Evolutionary conservation across 2,329 filamentous ascomycete species (phyloP), one percentile per base, ranked within the genome.

Genomic region (Alternaria triticina): DNA sequence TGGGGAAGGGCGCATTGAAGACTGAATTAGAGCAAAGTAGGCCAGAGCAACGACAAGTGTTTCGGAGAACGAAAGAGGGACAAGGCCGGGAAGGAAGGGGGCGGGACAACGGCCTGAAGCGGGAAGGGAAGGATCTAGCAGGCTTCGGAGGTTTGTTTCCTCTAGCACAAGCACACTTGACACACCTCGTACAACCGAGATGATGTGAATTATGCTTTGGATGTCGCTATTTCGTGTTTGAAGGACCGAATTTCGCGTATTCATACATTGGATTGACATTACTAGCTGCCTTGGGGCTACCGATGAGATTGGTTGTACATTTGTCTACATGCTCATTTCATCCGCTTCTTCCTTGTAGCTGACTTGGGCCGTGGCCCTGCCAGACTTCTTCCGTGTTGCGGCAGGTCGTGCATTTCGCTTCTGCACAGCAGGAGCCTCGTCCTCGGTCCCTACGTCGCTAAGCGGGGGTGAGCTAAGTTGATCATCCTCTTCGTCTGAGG

Each of bases 381-480:
- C 70, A 57, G 75, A 73, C 65, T 73, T 72, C 57, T 74, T 70
- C 54, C 74, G 70, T 57, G 68, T 70, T 43, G 74, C 61, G 40
- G 65, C 64, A 43, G 73, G 63, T 36, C 63, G 67, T 59, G 68
- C 68, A 63, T 66, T 66, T 68, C 70, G 69, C 66, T 72, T 74
- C 67, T 67, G 69, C 61, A 65, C 64, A 56, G 58, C 66, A 67
- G 68, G 66, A 65, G 55, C 62, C 60, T 71, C 62, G 54, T 70
- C 68, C 54, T 72, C 71, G 20, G 67, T 68, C 40, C 79, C 81
- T 44, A 83, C 68, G 59, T 83, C 81, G 61, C 79, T 78, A 66
- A 83, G 77, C 55, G 73, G 63, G 54, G 79, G 77, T 12, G 81
- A 79, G 47, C 77, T 75, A 64, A 70, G 69, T 33, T 66, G 58